Base-by-base conservation (phyloP, 2,329 filamentous ascomycete genomes). In the Celoporthe dispersa region DNA sequence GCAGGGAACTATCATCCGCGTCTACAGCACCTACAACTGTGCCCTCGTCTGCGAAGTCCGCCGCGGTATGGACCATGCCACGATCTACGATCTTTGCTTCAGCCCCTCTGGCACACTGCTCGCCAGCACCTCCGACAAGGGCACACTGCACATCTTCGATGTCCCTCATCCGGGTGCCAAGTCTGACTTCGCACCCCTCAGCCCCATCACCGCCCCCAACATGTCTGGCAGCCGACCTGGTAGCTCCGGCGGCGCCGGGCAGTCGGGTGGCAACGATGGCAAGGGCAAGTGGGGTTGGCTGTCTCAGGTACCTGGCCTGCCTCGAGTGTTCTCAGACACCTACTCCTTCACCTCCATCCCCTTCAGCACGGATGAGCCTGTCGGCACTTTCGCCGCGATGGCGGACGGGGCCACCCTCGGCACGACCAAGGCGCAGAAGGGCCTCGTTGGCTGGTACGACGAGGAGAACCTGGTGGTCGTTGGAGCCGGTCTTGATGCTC, bases 121-220 rank as follows among this genome's bases (percentile, higher is more conserved):
- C 14, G 96, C 96, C 35, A 95, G 94, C 72, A 98, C 95, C 0
- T 98, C 94, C 1, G 96, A 99, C 84, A 99, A 98, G 81, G 94
- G 93, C 7, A 99, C 94, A 0, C 85, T 99, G 14, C 96, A 99
- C 80, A 87, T 99, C 51, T 99, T 98, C 78, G 94, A 98, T 77
- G 86, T 98, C 0, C 91, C 91, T 4, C 86, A 87, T 70, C 82
- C 84, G 11, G 84, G 83, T 78, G 80, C 59, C n/a, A 69, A 70
- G 61, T 41, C 55, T 16, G 76, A 55, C 67, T 74, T 68, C 68
- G 70, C 57, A 66, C 71, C 44, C 53, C 63, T 60, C 51, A 69
- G 62, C 69, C 51, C 70, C 59, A 59, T 74, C 68, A 65, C 73
- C 66, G 70, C 31, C 9, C 66, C 44, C n/a, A 37, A 72, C 22